Base-by-base conservation (phyloP, 163 green algal species). In the Coccomyxa subellipsoidea region DNA sequence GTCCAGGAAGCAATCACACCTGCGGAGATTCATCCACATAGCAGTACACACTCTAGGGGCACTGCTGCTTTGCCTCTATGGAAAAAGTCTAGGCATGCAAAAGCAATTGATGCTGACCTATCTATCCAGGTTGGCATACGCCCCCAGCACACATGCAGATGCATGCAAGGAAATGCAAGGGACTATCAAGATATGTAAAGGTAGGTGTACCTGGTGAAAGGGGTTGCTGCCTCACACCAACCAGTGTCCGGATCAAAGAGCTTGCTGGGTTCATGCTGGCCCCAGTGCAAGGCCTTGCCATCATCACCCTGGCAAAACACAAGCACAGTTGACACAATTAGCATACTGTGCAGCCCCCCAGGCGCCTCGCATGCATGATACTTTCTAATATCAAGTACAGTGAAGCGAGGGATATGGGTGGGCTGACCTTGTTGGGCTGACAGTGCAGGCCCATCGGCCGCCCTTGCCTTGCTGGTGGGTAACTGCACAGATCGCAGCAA, bases 1-100 rank as follows among this genome's bases (percentile, higher is more conserved):
- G 77, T 95, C 91, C 71, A 92, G 81, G 53, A 87, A 78, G 80
- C 88, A 90, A 0, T 27, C 27, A 27, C 40, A 77, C 72, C 38
- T 79, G 79, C 54, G 81, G 10, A 8, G n/a, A n/a, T n/a, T n/a
- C n/a, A n/a, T n/a, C n/a, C n/a, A n/a, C n/a, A n/a, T n/a, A 10
- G 2, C 27, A 34, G 66, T n/a, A 73, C 27, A 59, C 3, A 59
- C 4, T 18, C 47, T 1, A 59, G n/a, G n/a, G n/a, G n/a, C 12
- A 66, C 47, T 66, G 12, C 47, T 66, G 18, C 47, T 66, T 12
- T 66, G 47, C 47, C 47, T 66, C 18, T 66, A 12, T 18, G 47
- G 12, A 66, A 12, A 66, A 18, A 12, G 12, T 18, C 47, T 29
- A 12, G 12, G 12, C 12, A 18, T 18, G 18, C 12, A 29, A 12